Evolutionary conservation across 495 filamentous ascomycete species (phyloP).

Genomic region (Penicillium herquei): DNA sequence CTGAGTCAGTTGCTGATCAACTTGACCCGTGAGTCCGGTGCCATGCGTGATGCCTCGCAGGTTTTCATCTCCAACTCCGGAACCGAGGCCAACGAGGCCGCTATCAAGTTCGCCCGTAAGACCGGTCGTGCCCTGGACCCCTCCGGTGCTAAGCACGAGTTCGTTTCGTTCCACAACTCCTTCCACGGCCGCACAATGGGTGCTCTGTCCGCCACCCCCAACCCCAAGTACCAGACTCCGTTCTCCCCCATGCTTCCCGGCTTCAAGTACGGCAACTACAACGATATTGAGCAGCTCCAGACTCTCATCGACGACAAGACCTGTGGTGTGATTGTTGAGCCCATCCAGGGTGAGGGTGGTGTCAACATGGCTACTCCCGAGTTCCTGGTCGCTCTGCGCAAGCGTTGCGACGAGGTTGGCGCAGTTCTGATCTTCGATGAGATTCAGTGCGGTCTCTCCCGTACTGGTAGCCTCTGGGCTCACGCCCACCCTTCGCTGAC

Average conservation of each 20-base stretch:
- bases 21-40: slow-evolving; percentile 69
- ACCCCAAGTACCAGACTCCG: slow-evolving; percentile 94
- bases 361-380: slow-evolving; percentile 78
- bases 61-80: slow-evolving; percentile 96
- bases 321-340: slow-evolving; percentile 94
- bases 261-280: slow-evolving; percentile 82
- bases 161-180: slow-evolving; percentile 84
- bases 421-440: slow-evolving; percentile 93
- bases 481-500: slow-evolving; percentile 63
- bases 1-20: slow-evolving; percentile 83
- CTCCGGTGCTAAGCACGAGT: slow-evolving; percentile 71
- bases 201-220: slow-evolving; percentile 87
- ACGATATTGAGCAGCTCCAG: slow-evolving; percentile 69
- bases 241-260: slow-evolving; percentile 95
- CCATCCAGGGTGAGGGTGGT: slow-evolving; percentile 96
- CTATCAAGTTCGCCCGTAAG: slow-evolving; percentile 94
- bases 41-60: slow-evolving; percentile 74
- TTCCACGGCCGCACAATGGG: slow-evolving; percentile 99
- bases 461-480: slow-evolving; percentile 89
- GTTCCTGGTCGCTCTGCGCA: slow-evolving; percentile 75
- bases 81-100: slow-evolving; percentile 93
- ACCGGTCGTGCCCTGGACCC: slow-evolving; percentile 72
- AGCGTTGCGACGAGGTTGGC: slow-evolving; percentile 80
- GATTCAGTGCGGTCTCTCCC: slow-evolving; percentile 89
- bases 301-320: slow-evolving; percentile 77